A percentile compares a stretch with the other conserved stretches of the same genome.
These are phyloP conservation scores for Podospora australis DNA, from an alignment of 495 filamentous ascomycete species.

Conservation along the genomic window DNA sequence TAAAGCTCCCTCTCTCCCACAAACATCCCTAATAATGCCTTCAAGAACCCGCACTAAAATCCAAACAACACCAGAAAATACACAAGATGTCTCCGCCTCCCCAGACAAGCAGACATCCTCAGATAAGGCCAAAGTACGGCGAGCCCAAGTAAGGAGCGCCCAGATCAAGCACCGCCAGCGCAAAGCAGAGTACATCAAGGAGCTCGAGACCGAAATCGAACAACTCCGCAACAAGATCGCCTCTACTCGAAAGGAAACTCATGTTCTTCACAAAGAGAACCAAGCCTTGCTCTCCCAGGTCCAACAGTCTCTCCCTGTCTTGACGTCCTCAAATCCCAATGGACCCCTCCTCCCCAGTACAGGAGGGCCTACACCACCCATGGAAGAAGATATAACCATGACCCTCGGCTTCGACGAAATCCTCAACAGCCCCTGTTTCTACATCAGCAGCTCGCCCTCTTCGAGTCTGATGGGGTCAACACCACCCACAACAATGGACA, in stretches of 20 bases:
- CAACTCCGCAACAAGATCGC: constrained; percentile 40
- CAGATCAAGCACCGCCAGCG: constrained; percentile 48
- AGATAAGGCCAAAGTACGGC: constrained; percentile 32
- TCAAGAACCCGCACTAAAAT: no score
- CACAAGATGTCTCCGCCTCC: no score
- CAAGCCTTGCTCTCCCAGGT: constrained; percentile 16
- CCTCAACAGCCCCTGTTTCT: not conserved
- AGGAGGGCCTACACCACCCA: not conserved
- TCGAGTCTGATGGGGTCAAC: not conserved
- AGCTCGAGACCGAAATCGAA: constrained; percentile 43
- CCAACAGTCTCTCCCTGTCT: not conserved
- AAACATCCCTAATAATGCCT: no score
- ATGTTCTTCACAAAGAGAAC: constrained; percentile 32
- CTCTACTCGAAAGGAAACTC: constrained; percentile 23
- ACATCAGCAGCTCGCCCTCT: not conserved
- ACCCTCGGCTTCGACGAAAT: not conserved
- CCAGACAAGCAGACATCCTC: not conserved
- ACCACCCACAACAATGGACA: not conserved
- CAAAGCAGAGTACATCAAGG: constrained; percentile 45
- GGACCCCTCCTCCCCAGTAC: not conserved
- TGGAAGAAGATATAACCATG: not conserved
- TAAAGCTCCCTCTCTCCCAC: no score
- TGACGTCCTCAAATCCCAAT: not conserved
- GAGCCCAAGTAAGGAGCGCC: constrained; percentile 44
- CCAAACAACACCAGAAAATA: no score